These are phyloP conservation scores for Tricholoma bakamatsutake DNA, from an alignment of 768 basidiomycete genomes.

Conservation along the genomic window DNA sequence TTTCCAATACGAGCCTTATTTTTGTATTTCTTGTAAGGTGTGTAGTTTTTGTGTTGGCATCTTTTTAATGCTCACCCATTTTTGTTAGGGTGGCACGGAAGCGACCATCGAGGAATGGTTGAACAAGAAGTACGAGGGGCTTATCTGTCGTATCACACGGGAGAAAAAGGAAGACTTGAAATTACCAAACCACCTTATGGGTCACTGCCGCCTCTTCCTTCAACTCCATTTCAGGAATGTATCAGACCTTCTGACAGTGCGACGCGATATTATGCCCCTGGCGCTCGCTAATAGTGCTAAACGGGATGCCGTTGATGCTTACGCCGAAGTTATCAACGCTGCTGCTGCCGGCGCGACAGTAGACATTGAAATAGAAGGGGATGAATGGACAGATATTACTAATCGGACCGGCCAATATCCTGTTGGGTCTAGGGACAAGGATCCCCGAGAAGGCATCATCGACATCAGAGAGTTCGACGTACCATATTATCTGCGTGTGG, in stretches of 20 bases:
- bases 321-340: conserved; percentile 90
- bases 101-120: conserved; percentile 93
- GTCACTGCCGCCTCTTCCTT: conserved; percentile 85
- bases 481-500: conserved; percentile 96
- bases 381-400: conserved; percentile 42
- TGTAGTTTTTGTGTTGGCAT: conserved; percentile 12
- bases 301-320: conserved; percentile 92
- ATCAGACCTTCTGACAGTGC: conserved; percentile 82
- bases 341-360: conserved; percentile 64
- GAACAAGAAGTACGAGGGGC: conserved; percentile 86
- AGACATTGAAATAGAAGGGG: conserved; percentile 66
- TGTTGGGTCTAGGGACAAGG: conserved; percentile 46
- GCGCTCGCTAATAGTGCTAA: conserved; percentile 89
- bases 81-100: conserved; percentile 71
- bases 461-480: conserved; percentile 97
- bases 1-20: conserved; percentile 90
- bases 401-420: conserved; percentile 27
- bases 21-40: conserved; percentile 89
- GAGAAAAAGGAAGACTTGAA: conserved; percentile 91
- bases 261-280: conserved; percentile 85
- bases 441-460: conserved; percentile 89
- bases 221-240: conserved; percentile 90
- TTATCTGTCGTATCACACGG: conserved; percentile 72
- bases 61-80: neutral
- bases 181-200: conserved; percentile 94